Base-by-base conservation (phyloP, 148 eudicot genomes). In the Diospyros kaki region DNA sequence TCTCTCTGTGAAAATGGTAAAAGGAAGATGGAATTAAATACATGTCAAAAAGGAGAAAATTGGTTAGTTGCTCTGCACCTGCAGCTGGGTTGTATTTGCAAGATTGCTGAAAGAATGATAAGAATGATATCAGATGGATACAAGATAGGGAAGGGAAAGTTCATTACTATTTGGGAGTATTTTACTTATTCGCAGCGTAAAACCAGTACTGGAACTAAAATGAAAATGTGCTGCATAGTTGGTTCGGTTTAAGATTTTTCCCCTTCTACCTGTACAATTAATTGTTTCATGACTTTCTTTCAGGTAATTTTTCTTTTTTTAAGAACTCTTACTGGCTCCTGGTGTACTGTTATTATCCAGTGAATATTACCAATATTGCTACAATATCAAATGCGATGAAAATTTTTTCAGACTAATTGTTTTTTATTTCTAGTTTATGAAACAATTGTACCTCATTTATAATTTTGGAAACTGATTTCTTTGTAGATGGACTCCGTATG, bases 401-500 rank as follows among this genome's bases (percentile, higher is more conserved):
- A 28, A 28, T 28, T 28, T 28, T 28, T 28, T 28, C 28, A 28
- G 28, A 28, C 28, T 28, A 28, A 28, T 28, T 28, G 28, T 28
- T 28, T 28, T 28, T 28, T 28, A 28, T 28, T 28, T 28, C 28
- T 28, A 28, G 28, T 28, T 28, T 28, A 28, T 28, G 28, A 28
- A 28, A 28, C 28, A 28, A 28, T 28, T 28, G 28, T 28, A 28
- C 28, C 28, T 28, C 28, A 28, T 13, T 2, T 1, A 72, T 41
- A 72, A 40, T 61, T 74, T 58, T 10, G 39, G 2, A 72, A 52
- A 55, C 51, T 66, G 72, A 73, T 62, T 66, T 64, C 62, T 72
- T 75, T 82, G 82, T 87, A 94, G 97, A 83, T 94, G 98, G 98
- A 83, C 96, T n/a, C 98, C 98, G 13, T 94, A 90, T 80, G 98